Base-by-base conservation (phyloP, 2,329 filamentous ascomycete species). In the Chaetomiaceae sp. region DNA sequence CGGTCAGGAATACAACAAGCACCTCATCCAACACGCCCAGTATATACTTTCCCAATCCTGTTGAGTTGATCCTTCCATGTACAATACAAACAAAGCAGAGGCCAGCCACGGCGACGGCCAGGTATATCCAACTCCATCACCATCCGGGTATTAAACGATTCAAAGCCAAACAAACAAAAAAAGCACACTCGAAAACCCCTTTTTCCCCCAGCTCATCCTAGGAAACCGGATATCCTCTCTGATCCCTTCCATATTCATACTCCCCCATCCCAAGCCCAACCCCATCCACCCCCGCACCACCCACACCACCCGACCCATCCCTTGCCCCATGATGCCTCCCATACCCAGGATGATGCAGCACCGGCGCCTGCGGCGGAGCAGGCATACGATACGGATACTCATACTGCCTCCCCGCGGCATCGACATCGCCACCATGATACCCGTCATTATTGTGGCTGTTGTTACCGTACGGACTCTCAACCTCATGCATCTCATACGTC, bases 401-500 rank as follows among this genome's bases (percentile, higher is more conserved):
- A 19, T 58, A 47, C 36, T 47, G 43, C 7, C 37, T 27, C 4
- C 34, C 34, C 19, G n/a, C 9, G 8, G 12, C 48, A 23, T 46
- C 47, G 22, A 34, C 47, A 29, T 45, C 59, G 23, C 65, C 67
- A 4, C 65, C 69, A n/a, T n/a, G n/a, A n/a, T n/a, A n/a, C n/a
- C n/a, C n/a, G n/a, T n/a, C n/a, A n/a, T n/a, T n/a, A n/a, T n/a
- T n/a, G n/a, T n/a, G n/a, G n/a, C n/a, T n/a, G n/a, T n/a, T n/a
- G 20, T 65, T 67, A 40, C 64, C 65, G 29, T 60, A 62, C 7
- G 62, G 61, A 31, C 59, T 62, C 43, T 75, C 68, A 0, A 78
- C 75, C 51, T 75, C 69, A 27, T 74, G 69, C 63, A 81, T 66
- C 67, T 82, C 79, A 49, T 78, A 81, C 4, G 69, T 68, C 31